These are phyloP conservation scores for Tillandsia fasciculata DNA, from an alignment of 176 grass and related monocot genomes.

Conservation along the genomic window DNA sequence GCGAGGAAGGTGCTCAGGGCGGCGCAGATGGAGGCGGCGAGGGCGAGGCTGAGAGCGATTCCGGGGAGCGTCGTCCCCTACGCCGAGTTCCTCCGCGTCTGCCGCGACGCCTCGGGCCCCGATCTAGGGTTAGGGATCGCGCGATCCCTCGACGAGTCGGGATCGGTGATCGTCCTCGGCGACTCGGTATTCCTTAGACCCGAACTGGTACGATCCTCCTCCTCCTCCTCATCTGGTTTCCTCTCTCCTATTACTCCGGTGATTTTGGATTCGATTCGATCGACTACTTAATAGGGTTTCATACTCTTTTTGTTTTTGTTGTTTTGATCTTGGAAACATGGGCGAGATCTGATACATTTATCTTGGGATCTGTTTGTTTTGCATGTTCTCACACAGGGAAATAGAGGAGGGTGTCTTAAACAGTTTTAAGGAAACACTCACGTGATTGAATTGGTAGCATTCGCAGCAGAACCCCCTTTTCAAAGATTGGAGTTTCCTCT, in stretches of 20 bases:
- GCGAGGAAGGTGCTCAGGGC: constrained; percentile 66
- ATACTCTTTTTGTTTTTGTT: constrained; percentile 33
- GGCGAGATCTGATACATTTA: not conserved
- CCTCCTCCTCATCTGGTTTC: not conserved
- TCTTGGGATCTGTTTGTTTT: not conserved
- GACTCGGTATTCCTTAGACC: constrained; percentile 78
- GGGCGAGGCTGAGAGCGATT: constrained; percentile 41
- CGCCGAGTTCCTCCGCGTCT: constrained; percentile 46
- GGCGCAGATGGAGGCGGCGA: constrained; percentile 59
- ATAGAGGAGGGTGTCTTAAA: constrained; percentile 64
- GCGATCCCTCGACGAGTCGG: constrained; percentile 74
- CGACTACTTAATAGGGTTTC: too few species aligned
- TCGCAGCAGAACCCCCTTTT: constrained; percentile 31
- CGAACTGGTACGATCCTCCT: constrained; percentile 59
- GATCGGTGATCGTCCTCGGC: constrained; percentile 76
- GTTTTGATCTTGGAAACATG: constrained; percentile 5
- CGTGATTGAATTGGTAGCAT: constrained; percentile 31
- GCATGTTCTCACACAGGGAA: constrained; percentile 5
- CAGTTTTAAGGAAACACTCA: constrained; percentile 40
- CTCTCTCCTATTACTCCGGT: constrained; percentile 4
- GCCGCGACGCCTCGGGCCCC: constrained; percentile 51
- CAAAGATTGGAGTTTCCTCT: constrained; percentile 61
- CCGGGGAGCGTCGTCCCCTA: constrained; percentile 44
- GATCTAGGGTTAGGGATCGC: constrained; percentile 48
- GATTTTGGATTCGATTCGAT: too few species aligned